These are phyloP conservation scores for Thielaviopsis euricoi DNA, from an alignment of 2,329 filamentous ascomycete species.

Conservation along the genomic window DNA sequence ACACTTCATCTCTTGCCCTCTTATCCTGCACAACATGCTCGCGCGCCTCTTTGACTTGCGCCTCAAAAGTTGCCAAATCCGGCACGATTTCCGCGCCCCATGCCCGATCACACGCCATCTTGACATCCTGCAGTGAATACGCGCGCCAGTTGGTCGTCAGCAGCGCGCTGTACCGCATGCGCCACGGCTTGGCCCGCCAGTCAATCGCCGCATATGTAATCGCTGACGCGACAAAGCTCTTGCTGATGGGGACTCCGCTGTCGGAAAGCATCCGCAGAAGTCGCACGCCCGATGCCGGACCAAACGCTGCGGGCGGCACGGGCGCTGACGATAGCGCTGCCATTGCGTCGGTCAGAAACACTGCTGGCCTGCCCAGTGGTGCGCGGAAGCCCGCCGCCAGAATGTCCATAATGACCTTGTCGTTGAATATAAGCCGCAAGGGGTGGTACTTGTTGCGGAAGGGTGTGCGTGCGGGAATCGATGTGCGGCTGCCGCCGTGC, in stretches of 20 bases:
- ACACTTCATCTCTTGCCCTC: not conserved
- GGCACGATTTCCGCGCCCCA: constrained; percentile 10
- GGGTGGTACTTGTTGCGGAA: constrained; percentile 8
- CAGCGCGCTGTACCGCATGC: constrained; percentile 1
- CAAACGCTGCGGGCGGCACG: constrained; percentile 2
- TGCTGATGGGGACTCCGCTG: constrained; percentile 1
- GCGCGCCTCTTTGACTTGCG: constrained; percentile 1
- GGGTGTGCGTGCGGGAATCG: constrained; percentile 1
- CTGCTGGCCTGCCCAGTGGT: not conserved
- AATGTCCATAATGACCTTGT: constrained; percentile 8
- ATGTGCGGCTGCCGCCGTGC: not conserved
- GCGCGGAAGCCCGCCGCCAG: constrained; percentile 6
- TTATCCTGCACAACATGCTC: constrained; percentile 2
- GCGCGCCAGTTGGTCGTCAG: constrained; percentile 5
- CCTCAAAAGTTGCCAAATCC: not conserved
- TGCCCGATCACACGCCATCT: constrained; percentile 8
- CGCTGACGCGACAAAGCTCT: constrained; percentile 2
- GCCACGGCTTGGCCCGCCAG: constrained; percentile 10
- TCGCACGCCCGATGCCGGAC: constrained; percentile 7
- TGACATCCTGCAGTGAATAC: constrained; percentile 6
- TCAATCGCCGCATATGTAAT: constrained; percentile 8
- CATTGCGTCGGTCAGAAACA: not conserved
- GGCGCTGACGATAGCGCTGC: not conserved
- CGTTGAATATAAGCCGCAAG: constrained; percentile 9
- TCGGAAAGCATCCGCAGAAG: constrained; percentile 6